Conservation (phyloP, 108 stramenopile species). For the Cyclostephanos invisitatus region DNA sequence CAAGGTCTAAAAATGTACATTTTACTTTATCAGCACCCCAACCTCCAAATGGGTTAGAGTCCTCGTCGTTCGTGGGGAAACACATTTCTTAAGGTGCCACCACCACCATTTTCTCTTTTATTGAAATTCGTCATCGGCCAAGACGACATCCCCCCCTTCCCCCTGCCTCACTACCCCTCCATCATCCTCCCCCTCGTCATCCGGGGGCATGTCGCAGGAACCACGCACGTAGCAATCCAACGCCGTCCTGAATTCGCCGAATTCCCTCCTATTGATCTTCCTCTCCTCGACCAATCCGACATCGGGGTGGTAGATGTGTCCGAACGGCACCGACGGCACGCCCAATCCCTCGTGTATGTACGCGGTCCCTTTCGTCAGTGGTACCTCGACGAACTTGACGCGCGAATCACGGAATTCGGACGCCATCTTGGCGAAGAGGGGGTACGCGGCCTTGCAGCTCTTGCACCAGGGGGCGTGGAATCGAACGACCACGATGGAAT, state of each 20-base stretch:
- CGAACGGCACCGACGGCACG: constrained; percentile 66
- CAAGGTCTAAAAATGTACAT: no score
- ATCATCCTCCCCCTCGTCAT: constrained; percentile 22
- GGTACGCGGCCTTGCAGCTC: constrained; percentile 64
- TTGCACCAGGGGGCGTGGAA: constrained; percentile 75
- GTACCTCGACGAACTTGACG: constrained; percentile 79
- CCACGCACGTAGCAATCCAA: constrained; percentile 57
- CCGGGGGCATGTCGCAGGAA: constrained; percentile 43
- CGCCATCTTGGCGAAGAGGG: constrained; percentile 52
- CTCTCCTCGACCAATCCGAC: constrained; percentile 67
- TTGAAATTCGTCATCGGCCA: constrained; percentile 10
- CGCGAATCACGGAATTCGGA: constrained; percentile 31
- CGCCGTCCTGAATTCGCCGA: constrained; percentile 52
- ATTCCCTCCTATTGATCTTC: constrained; percentile 58
- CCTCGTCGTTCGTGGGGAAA: no score
- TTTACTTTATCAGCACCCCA: no score
- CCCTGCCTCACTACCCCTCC: not conserved
- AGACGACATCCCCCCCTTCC: not conserved
- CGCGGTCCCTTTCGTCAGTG: constrained; percentile 64
- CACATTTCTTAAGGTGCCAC: no score
- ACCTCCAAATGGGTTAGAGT: no score
- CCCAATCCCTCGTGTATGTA: constrained; percentile 72
- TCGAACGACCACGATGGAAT: constrained; percentile 57
- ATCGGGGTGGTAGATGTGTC: constrained; percentile 74
- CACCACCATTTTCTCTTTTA: not conserved